Base-by-base conservation (phyloP, 106 monocot genomes). In the Alisma plantagoaquatica region DNA sequence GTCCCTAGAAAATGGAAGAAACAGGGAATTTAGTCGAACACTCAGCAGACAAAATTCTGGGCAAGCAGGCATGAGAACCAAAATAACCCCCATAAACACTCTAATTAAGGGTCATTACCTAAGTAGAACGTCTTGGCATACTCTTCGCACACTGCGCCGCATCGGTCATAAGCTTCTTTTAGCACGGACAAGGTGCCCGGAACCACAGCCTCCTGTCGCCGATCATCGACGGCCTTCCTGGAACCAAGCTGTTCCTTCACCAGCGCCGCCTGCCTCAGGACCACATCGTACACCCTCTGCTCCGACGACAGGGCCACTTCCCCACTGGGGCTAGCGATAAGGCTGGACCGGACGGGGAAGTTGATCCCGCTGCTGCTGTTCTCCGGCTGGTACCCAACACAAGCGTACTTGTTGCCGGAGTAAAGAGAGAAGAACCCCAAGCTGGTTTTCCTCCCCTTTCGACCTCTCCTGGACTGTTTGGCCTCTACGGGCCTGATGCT, bases 81-180 rank as follows among this genome's bases (percentile, higher is more conserved):
- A n/a, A n/a, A n/a, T n/a, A n/a, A n/a, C n/a, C 38, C 73, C n/a
- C n/a, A n/a, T n/a, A n/a, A n/a, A n/a, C n/a, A n/a, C n/a, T n/a
- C n/a, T n/a, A n/a, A n/a, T n/a, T n/a, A n/a, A n/a, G n/a, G n/a
- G n/a, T n/a, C n/a, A n/a, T 78, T 54, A 96, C 94, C 96, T 65
- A 96, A 72, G 69, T 98, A 98, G 69, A 98, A 98, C 2, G 89
- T 98, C 70, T 98, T 98, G 9, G 96, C 96, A 69, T 98, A 89
- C 74, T 98, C 96, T 29, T 69, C 89, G n/a, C 96, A 98, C 10
- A 98, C 79, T 61, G 88, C 71, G 4, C 96, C 71, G 11, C 96
- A 85, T 3, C 96, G 81, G 48, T 98, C 81, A 29, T 67, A 67
- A 21, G 67, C 67, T 15, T 67, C 67, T 21, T 59, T 59, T 28